These are phyloP conservation scores for Calocera viscosa DNA, from an alignment of 768 basidiomycete genomes.

Conservation along the genomic window DNA sequence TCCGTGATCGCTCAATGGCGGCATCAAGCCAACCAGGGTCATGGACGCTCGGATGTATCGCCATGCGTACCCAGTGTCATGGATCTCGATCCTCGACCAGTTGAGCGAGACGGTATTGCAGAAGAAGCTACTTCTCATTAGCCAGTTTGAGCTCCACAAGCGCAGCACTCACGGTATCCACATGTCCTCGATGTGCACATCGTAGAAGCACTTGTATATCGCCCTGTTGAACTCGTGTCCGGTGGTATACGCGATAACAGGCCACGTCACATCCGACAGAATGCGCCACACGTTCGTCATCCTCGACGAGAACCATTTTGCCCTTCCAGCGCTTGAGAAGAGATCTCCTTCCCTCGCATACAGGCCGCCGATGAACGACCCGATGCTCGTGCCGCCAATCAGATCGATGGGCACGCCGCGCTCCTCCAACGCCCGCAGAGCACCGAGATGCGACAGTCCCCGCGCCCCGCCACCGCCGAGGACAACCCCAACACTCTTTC, in stretches of 20 bases:
- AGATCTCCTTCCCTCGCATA: slow-evolving; percentile 92
- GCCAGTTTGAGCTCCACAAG: neutral
- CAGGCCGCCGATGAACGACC: slow-evolving; percentile 81
- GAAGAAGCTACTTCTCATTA: slow-evolving; percentile 33
- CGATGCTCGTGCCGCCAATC: slow-evolving; percentile 86
- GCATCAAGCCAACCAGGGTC: slow-evolving; percentile 89
- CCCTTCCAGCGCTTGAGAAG: slow-evolving; percentile 67
- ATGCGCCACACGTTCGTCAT: slow-evolving; percentile 94
- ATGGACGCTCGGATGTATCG: slow-evolving; percentile 89
- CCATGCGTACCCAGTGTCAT: slow-evolving; percentile 99
- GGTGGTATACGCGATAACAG: slow-evolving; percentile 85
- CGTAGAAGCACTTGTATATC: slow-evolving; percentile 91
- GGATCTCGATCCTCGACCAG: slow-evolving; percentile 91
- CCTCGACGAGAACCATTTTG: slow-evolving; percentile 65
- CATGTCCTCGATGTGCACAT: slow-evolving; percentile 92
- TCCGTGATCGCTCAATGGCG: slow-evolving; percentile 89
- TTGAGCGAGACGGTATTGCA: slow-evolving; percentile 97
- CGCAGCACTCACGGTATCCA: slow-evolving; percentile 68
- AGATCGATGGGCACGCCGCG: slow-evolving; percentile 88
- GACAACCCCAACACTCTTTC: slow-evolving; percentile 84
- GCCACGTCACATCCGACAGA: slow-evolving; percentile 85
- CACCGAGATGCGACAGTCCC: slow-evolving; percentile 73
- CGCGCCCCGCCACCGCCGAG: slow-evolving; percentile 96
- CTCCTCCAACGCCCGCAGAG: slow-evolving; percentile 84
- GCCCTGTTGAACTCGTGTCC: slow-evolving; percentile 91